Base-by-base conservation (phyloP, 345 rosid genomes). In the Salix arbutifolia region DNA sequence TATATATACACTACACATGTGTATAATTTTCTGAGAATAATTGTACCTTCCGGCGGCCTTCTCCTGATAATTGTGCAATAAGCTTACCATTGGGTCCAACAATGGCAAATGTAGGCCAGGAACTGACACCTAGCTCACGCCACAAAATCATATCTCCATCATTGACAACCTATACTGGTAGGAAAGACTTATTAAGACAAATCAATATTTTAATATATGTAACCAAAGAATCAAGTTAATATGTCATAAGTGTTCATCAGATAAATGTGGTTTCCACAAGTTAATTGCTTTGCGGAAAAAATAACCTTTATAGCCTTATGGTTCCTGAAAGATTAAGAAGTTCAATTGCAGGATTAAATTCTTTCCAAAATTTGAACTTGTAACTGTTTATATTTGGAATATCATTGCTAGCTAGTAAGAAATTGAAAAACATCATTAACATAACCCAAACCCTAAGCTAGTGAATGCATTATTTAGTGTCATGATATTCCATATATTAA, bases 31-130 rank as follows among this genome's bases (percentile, higher is more conserved):
- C n/a, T n/a, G n/a, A n/a, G n/a, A n/a, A n/a, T n/a, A 12, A 52
- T 60, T 62, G 78, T 91, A 95, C 97, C 94, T 89, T 89, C 74
- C 89, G 82, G 73, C 70, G 97, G 62, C 97, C 97, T 90, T 95
- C 99, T 69, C 99, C 97, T 26, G 97, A 74, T 73, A 95, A 71
- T 76, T 90, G 97, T 75, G 94, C 99, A 69, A 95, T 79, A 70
- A 95, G 82, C 86, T 87, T 89, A 70, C 99, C 99, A 75, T 82
- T 90, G 75, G 99, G 99, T 69, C 94, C 95, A 65, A 93, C 83
- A 73, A 95, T 74, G 77, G 90, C 90, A 88, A 91, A 95, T 76
- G 99, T 95, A 62, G 99, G 97, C 99, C 99, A 95, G 37, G 97
- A 95, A 85, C 84, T 95, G 73, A 95, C 77, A 40, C 99, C 99